These are phyloP conservation scores for Alloascoidea hylecoeti DNA, from an alignment of 805 yeast species.

Conservation along the genomic window DNA sequence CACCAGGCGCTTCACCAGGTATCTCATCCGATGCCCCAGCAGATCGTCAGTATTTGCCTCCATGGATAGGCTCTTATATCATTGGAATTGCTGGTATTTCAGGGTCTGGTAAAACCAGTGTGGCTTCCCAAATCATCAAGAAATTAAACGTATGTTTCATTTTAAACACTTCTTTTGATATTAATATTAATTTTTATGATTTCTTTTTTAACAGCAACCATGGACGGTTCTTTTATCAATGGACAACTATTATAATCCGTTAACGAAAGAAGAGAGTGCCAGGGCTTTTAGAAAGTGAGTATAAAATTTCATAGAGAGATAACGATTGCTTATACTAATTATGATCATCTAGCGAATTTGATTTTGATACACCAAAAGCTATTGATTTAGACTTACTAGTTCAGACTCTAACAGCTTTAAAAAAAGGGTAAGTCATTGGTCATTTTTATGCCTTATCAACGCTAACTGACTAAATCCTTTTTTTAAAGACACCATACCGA, in stretches of 20 bases:
- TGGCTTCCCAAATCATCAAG: slow-evolving; percentile 70
- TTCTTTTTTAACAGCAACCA: too few relatives aligned
- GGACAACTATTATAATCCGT: slow-evolving; percentile 82
- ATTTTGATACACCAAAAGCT: slow-evolving; percentile 81
- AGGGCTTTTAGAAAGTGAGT: slow-evolving; percentile 37
- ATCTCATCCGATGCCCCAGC: too few relatives aligned
- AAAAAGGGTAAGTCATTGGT: slow-evolving; percentile 34
- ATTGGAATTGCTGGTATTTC: slow-evolving; percentile 81
- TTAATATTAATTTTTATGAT: too few relatives aligned
- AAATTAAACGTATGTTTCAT: slow-evolving; percentile 30
- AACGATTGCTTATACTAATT: neutral
- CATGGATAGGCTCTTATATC: slow-evolving; percentile 81
- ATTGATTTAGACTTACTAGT: slow-evolving; percentile 64
- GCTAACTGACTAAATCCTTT: neutral
- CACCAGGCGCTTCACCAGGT: too few relatives aligned
- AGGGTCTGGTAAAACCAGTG: slow-evolving; percentile 91
- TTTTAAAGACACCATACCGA: slow-evolving; percentile 25
- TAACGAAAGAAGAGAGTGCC: slow-evolving; percentile 43
- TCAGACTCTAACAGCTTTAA: slow-evolving; percentile 48
- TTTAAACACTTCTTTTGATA: too few relatives aligned
- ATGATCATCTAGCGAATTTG: slow-evolving; percentile 38
- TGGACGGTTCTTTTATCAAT: slow-evolving; percentile 86
- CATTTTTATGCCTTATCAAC: slow-evolving; percentile 13
- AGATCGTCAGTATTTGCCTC: slow-evolving; percentile 43
- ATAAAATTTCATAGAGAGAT: neutral